These are phyloP conservation scores for Penicillium griseofulvum DNA, from an alignment of 2,329 filamentous ascomycete species.

Conservation along the genomic window DNA sequence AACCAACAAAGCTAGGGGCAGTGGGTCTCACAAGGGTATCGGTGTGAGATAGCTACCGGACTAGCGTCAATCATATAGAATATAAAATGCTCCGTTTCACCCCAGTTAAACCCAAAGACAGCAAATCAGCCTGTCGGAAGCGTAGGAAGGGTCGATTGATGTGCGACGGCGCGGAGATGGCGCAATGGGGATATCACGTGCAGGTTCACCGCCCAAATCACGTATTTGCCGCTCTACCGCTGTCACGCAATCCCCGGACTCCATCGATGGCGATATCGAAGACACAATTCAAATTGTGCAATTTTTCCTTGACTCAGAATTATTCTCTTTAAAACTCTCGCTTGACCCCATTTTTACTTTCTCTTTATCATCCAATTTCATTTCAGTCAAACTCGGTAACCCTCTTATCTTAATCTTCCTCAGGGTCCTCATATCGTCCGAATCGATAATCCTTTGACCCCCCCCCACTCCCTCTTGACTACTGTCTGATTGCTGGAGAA, in stretches of 20 bases:
- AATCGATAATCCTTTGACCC: neutral
- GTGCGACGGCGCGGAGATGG: constrained; percentile 18
- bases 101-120: neutral
- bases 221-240: neutral
- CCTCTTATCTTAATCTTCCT: neutral
- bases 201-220: constrained; percentile 3
- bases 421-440: neutral
- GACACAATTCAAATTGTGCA: constrained; percentile 3
- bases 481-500: neutral
- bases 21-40: neutral
- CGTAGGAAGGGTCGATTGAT: neutral
- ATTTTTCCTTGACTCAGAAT: neutral
- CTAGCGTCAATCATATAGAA: neutral
- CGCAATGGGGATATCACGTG: constrained; percentile 25
- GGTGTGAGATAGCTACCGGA: neutral
- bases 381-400: neutral
- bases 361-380: neutral
- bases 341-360: neutral
- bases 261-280: constrained; percentile 1
- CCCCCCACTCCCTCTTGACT: neutral
- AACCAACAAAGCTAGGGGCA: neutral
- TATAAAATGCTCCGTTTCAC: neutral
- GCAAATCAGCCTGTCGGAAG: constrained; percentile 13
- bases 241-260: constrained; percentile 6
- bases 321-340: neutral